These are phyloP conservation scores for Stagonosporopsis tanaceti DNA, from an alignment of 2,329 filamentous ascomycete genomes.

Conservation along the genomic window DNA sequence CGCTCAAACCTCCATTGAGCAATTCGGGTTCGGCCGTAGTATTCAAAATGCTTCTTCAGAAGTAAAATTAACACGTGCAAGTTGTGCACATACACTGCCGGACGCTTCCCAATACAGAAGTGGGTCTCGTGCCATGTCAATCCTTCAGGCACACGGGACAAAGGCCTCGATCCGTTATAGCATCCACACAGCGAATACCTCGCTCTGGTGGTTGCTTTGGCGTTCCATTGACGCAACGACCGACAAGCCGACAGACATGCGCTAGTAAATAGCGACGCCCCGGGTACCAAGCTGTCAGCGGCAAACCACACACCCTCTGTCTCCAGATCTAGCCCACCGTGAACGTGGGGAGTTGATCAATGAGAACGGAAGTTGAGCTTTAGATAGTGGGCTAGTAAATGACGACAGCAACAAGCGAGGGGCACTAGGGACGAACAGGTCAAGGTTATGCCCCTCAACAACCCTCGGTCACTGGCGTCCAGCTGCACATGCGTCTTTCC, in stretches of 20 bases:
- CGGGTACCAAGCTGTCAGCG: slow-evolving; percentile 26
- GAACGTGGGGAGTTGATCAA: slow-evolving; percentile 28
- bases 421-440: slow-evolving; percentile 19
- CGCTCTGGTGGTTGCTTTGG: slow-evolving; percentile 5
- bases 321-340: slow-evolving; percentile 24
- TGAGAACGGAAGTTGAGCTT: slow-evolving; percentile 25
- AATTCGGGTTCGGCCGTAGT: neutral
- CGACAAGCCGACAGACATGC: slow-evolving; percentile 26
- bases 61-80: slow-evolving; percentile 2
- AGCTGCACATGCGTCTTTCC: slow-evolving; percentile 28
- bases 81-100: slow-evolving; percentile 12
- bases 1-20: neutral
- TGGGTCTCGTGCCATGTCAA: slow-evolving; percentile 18
- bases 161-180: slow-evolving; percentile 7
- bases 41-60: neutral
- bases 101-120: slow-evolving; percentile 9
- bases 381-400: slow-evolving; percentile 19
- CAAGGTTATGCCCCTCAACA: slow-evolving; percentile 18
- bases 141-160: slow-evolving; percentile 12
- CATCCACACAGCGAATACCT: slow-evolving; percentile 6
- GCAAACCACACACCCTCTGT: slow-evolving; percentile 18
- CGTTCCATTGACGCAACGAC: slow-evolving; percentile 9
- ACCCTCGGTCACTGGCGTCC: slow-evolving; percentile 18
- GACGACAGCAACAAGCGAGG: slow-evolving; percentile 23
- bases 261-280: slow-evolving; percentile 28